phyloP scores from a whole-genome alignment of 371 early-diverging fungal species.

The Mortierella sp. region DNA sequence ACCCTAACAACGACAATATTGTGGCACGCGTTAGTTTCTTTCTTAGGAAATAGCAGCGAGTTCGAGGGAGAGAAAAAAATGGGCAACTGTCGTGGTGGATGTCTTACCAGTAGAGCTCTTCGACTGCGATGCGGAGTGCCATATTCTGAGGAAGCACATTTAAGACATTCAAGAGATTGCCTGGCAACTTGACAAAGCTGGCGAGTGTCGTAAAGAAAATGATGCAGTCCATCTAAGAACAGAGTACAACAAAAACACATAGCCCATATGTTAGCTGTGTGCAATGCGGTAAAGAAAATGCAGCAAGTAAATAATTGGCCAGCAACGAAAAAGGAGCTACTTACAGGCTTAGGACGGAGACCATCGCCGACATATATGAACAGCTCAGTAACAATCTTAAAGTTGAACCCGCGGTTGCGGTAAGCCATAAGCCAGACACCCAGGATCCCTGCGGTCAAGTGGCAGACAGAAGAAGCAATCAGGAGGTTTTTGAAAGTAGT shows the following conservation, averaged over 20 bases:
- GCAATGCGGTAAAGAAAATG: neutral
- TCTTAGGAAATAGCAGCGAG: no score
- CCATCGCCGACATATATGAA: conserved; percentile 15
- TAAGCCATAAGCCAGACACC: conserved; percentile 18
- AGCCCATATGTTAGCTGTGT: neutral
- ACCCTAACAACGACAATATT: neutral
- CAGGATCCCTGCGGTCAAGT: neutral
- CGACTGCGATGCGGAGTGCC: conserved; percentile 18
- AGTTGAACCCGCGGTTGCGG: conserved; percentile 22
- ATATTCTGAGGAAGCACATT: conserved; percentile 3
- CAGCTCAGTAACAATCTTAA: conserved; percentile 20
- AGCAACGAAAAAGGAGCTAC: neutral
- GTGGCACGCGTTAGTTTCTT: neutral
- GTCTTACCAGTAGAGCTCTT: conserved; percentile 24
- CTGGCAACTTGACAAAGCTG: conserved; percentile 17
- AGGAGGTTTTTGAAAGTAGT: neutral
- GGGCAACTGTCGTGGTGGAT: neutral
- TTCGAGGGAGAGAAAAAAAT: neutral
- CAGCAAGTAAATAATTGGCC: no score
- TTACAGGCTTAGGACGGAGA: conserved; percentile 26
- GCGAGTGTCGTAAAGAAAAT: conserved; percentile 15
- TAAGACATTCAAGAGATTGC: conserved; percentile 17
- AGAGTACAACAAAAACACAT: neutral
- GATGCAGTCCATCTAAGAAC: conserved; percentile 28
- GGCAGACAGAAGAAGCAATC: conserved; percentile 9